Percentiles rank a stretch among this genome's conserved stretches.
Conservation (phyloP, 2,329 filamentous ascomycete genomes). For the Ophiostoma sp. region DNA sequence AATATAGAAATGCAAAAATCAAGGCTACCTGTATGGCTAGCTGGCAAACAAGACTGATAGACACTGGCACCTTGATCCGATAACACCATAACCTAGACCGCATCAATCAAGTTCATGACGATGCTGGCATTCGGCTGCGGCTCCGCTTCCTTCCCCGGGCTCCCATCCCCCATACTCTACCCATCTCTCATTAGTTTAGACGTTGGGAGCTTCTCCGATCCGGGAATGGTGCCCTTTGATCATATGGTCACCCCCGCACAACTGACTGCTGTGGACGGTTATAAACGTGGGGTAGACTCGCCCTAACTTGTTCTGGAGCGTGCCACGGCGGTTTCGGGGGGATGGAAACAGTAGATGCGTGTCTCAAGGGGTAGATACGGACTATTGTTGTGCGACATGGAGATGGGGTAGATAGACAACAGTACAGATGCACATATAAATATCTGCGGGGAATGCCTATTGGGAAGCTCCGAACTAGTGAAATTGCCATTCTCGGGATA, state of each 20-base stretch:
- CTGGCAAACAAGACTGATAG: neutral
- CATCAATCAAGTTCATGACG: neutral
- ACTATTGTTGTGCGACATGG: slow-evolving; percentile 1
- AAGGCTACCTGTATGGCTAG: neutral
- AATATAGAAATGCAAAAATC: neutral
- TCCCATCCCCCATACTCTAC: neutral
- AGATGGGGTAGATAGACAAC: neutral
- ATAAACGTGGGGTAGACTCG: neutral
- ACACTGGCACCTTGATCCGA: neutral
- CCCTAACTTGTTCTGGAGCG: neutral
- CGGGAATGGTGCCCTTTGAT: neutral
- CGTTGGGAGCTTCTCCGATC: slow-evolving; percentile 1
- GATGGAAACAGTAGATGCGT: neutral
- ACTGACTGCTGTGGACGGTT: neutral
- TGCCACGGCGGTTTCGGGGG: slow-evolving; percentile 4
- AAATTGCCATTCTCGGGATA: neutral
- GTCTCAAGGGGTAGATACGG: neutral
- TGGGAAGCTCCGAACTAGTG: neutral
- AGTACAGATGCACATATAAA: neutral
- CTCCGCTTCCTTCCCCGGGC: slow-evolving; percentile 1
- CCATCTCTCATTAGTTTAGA: neutral
- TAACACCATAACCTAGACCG: neutral
- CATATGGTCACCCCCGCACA: neutral
- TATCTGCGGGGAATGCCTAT: slow-evolving; percentile 1
- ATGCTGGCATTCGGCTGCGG: neutral